A percentile compares a stretch with the other conserved stretches of the same genome.
Conservation (phyloP, 306 rosid species). For the Lagenaria siceraria region DNA sequence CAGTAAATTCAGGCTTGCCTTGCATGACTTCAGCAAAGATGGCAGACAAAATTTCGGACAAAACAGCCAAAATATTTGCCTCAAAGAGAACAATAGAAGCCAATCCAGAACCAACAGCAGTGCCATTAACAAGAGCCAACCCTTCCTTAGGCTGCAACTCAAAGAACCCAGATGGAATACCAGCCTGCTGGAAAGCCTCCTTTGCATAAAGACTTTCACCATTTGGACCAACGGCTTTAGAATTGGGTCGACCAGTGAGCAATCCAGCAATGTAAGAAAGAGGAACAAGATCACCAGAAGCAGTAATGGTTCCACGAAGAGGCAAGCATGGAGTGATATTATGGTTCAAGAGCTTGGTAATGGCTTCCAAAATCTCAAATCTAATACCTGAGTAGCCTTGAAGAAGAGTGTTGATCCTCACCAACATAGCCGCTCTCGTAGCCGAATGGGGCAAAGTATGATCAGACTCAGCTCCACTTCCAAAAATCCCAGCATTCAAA, state of each 20-base stretch:
- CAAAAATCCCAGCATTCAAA: conserved; percentile 83
- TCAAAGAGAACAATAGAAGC: conserved; percentile 83
- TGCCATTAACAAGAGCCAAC: conserved; percentile 80
- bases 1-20: conserved; percentile 87
- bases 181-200: conserved; percentile 50
- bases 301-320: conserved; percentile 70
- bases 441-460: conserved; percentile 68
- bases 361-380: conserved; percentile 74
- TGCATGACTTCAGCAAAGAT: conserved; percentile 79
- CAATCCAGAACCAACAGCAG: conserved; percentile 86
- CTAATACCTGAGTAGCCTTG: conserved; percentile 93
- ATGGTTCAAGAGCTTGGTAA: conserved; percentile 53
- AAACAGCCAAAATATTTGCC: conserved; percentile 46
- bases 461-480: conserved; percentile 47
- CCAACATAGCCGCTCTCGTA: conserved; percentile 78
- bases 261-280: conserved; percentile 82
- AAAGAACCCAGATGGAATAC: conserved; percentile 47
- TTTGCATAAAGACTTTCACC: conserved; percentile 45
- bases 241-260: conserved; percentile 64
- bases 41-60: conserved; percentile 67
- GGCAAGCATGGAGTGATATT: conserved; percentile 74
- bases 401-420: conserved; percentile 78
- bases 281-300: conserved; percentile 87
- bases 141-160: conserved; percentile 94
- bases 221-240: conserved; percentile 54